A percentile compares a stretch with the other conserved stretches of the same genome.
phyloP scores from a whole-genome alignment of 139 green algal genomes.

The Coccomyxa sp. region DNA sequence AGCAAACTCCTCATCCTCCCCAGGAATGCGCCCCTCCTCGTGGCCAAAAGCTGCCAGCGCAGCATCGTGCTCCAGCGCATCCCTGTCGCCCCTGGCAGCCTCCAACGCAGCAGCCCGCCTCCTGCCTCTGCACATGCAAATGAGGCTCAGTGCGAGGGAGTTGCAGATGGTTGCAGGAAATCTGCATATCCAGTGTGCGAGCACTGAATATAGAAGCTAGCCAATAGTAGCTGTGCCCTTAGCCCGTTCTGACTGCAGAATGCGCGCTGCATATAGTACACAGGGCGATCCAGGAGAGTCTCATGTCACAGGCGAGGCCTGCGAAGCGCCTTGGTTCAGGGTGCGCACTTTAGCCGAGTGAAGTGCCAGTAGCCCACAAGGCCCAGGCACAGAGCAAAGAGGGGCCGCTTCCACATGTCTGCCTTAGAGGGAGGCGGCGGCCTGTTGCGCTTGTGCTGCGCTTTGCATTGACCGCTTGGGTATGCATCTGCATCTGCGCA shows the following conservation, averaged over 20 bases:
- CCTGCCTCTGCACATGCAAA: neutral
- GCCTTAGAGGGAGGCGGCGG: neutral
- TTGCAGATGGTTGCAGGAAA: neutral
- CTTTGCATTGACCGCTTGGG: neutral
- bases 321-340: neutral
- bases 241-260: neutral
- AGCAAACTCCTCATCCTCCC: neutral
- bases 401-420: conserved; percentile 1
- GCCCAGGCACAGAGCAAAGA: neutral
- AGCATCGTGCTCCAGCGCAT: neutral
- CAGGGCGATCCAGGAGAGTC: neutral
- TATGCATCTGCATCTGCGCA: neutral
- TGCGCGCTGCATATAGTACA: neutral
- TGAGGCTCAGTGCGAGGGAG: neutral
- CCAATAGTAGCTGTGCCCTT: neutral
- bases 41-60: neutral
- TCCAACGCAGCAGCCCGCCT: neutral
- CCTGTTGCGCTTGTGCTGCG: too few species aligned
- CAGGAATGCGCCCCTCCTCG: neutral
- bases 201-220: neutral
- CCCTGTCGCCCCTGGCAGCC: neutral
- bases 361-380: conserved; percentile 2
- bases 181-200: neutral
- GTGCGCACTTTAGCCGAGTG: neutral
- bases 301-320: neutral